These are phyloP conservation scores for Daldinia grandis DNA, from an alignment of 495 filamentous ascomycete species.

Conservation along the genomic window DNA sequence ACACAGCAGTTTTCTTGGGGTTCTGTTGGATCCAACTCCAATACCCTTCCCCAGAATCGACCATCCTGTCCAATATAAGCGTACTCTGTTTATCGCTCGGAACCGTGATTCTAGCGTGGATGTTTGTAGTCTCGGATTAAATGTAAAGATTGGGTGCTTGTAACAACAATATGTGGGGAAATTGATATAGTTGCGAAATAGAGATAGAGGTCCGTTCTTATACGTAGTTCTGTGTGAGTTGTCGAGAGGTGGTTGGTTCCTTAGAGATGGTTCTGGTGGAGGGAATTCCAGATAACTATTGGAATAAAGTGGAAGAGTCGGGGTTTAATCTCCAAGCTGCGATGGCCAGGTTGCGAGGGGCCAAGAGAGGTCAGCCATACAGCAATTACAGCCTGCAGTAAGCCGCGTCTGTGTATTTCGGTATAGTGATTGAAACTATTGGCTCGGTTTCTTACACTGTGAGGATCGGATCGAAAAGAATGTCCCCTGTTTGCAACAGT, in stretches of 20 bases:
- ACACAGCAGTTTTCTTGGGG: not conserved
- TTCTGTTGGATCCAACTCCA: conserved; percentile 1
- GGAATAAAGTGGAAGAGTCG: not conserved
- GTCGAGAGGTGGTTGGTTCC: not conserved
- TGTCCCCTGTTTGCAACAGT: not conserved
- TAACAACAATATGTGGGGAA: not conserved
- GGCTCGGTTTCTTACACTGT: not conserved
- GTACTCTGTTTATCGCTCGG: not conserved
- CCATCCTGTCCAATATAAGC: not conserved
- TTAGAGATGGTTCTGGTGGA: not conserved
- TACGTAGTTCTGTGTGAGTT: not conserved
- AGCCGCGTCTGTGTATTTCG: not conserved
- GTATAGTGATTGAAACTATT: not conserved
- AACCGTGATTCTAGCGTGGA: not conserved
- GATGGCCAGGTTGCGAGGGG: not conserved
- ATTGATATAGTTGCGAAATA: not conserved
- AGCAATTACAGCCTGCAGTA: not conserved
- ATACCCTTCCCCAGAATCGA: not conserved
- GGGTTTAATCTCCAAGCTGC: not conserved
- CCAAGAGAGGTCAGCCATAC: not conserved
- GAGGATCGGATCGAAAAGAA: not conserved
- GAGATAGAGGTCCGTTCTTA: not conserved
- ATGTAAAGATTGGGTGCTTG: not conserved
- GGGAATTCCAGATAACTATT: not conserved
- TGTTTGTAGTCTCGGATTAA: not conserved